Conservation (phyloP, 202 grass and related monocot species). For the Setaria italica region DNA sequence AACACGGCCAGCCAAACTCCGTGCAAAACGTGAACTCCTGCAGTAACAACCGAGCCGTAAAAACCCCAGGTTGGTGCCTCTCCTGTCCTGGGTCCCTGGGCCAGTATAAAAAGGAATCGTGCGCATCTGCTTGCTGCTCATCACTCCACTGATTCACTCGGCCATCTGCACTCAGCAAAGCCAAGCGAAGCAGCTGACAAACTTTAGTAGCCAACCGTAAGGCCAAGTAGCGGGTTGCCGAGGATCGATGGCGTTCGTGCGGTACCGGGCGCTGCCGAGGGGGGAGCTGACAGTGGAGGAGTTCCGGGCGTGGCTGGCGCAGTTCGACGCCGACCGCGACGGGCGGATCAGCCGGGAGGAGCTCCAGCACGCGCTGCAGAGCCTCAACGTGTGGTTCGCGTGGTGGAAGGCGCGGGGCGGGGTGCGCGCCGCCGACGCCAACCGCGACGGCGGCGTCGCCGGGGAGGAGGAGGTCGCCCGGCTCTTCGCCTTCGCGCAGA, state of each 20-base stretch:
- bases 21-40: not conserved
- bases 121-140: not conserved
- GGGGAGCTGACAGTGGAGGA: constrained; percentile 65
- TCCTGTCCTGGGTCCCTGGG: not conserved
- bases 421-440: constrained; percentile 56
- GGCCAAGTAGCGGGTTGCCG: not conserved
- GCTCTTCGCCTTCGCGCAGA: constrained; percentile 64
- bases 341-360: constrained; percentile 73
- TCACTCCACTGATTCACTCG: not conserved
- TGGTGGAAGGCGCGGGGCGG: constrained; percentile 70
- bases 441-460: constrained; percentile 54
- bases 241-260: constrained; percentile 64
- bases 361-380: constrained; percentile 62
- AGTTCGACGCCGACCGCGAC: constrained; percentile 74
- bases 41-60: not conserved
- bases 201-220: not conserved
- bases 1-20: constrained; percentile 17
- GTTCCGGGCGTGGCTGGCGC: constrained; percentile 80
- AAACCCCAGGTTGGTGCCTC: not conserved
- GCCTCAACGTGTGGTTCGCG: constrained; percentile 74
- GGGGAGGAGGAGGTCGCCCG: constrained; percentile 52
- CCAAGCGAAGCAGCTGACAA: not conserved
- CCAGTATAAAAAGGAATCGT: not conserved
- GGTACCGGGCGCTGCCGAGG: constrained; percentile 61
- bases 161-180: not conserved